Percentiles rank a stretch among this genome's conserved stretches.
Conservation (phyloP, 495 filamentous ascomycete species). For the Sphaerosporella brunnea region DNA sequence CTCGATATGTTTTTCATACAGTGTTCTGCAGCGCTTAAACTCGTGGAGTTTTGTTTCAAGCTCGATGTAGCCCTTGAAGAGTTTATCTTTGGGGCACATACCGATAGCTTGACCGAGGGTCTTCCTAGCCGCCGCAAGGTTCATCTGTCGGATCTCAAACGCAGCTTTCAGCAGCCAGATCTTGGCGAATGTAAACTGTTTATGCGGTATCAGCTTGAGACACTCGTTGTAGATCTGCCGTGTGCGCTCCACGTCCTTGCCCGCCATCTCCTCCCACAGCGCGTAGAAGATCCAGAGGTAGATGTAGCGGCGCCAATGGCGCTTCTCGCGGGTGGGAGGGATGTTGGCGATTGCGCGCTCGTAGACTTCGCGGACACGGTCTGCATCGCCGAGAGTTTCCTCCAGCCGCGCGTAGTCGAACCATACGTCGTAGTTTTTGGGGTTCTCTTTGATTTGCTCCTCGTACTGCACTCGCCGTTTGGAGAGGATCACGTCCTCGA, state of each 20-base stretch:
- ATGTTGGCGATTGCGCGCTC: slow-evolving; percentile 93
- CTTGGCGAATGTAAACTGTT: slow-evolving; percentile 94
- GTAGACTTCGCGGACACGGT: slow-evolving; percentile 77
- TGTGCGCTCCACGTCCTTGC: slow-evolving; percentile 60
- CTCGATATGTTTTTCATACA: slow-evolving; percentile 85
- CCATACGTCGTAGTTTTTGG: slow-evolving; percentile 90
- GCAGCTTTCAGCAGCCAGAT: slow-evolving; percentile 87
- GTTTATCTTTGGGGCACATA: slow-evolving; percentile 85
- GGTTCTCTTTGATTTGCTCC: slow-evolving; percentile 79
- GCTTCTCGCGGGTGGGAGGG: slow-evolving; percentile 87
- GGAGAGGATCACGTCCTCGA: slow-evolving; percentile 88
- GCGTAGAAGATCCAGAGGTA: slow-evolving; percentile 98
- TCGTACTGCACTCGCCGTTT: slow-evolving; percentile 90
- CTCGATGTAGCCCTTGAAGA: slow-evolving; percentile 86
- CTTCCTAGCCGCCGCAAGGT: slow-evolving; percentile 65
- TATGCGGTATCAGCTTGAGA: slow-evolving; percentile 75
- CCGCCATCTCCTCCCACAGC: slow-evolving; percentile 76
- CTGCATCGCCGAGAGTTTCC: slow-evolving; percentile 60
- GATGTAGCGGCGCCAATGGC: slow-evolving; percentile 93
- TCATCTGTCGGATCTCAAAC: slow-evolving; percentile 76
- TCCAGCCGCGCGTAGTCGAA: slow-evolving; percentile 88
- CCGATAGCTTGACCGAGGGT: slow-evolving; percentile 77
- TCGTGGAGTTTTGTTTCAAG: slow-evolving; percentile 84
- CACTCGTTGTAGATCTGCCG: slow-evolving; percentile 82
- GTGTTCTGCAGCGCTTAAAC: slow-evolving; percentile 70